Percentiles rank a stretch among this genome's conserved stretches.
Conservation (phyloP, 768 basidiomycete species). For the Pleurotus tuoliensis region DNA sequence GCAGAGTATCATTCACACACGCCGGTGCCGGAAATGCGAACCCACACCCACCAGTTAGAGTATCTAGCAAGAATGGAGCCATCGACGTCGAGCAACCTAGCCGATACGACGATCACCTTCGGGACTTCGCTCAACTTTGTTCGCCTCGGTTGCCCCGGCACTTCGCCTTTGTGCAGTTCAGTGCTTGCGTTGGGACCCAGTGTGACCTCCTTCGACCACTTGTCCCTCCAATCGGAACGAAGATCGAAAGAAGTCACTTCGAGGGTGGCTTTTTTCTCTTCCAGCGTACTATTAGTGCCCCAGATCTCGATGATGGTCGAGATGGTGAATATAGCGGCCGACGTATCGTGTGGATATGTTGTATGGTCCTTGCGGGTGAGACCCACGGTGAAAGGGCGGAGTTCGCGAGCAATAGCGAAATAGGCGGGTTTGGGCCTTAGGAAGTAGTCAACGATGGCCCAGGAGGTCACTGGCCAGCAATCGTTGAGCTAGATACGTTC, state of each 20-base stretch:
- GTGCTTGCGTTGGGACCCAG: constrained; percentile 76
- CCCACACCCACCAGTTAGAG: constrained; percentile 60
- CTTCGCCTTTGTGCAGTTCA: constrained; percentile 69
- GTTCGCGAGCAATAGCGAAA: constrained; percentile 82
- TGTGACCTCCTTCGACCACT: constrained; percentile 43
- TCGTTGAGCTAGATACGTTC: constrained; percentile 61
- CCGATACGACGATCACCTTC: constrained; percentile 66
- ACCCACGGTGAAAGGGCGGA: constrained; percentile 77
- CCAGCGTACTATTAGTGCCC: constrained; percentile 78
- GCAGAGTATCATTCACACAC: too few species aligned
- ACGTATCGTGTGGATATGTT: constrained; percentile 51
- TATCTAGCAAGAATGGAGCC: constrained; percentile 64
- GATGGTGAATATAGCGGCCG: constrained; percentile 67
- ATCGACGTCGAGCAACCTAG: constrained; percentile 52
- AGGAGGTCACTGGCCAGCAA: constrained; percentile 93
- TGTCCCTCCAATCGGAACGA: constrained; percentile 56
- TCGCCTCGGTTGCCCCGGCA: constrained; percentile 73
- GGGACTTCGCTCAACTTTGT: constrained; percentile 63
- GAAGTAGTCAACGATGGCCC: constrained; percentile 94
- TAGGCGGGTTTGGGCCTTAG: constrained; percentile 90
- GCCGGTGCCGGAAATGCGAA: background rate
- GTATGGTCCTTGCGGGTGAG: constrained; percentile 77
- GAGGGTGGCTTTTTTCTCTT: constrained; percentile 54
- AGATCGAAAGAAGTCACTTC: constrained; percentile 66
- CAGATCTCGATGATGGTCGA: constrained; percentile 74